Evolutionary conservation across 1,284 basidiomycete genomes (phyloP).

Genomic region (Cerrena zonata): DNA sequence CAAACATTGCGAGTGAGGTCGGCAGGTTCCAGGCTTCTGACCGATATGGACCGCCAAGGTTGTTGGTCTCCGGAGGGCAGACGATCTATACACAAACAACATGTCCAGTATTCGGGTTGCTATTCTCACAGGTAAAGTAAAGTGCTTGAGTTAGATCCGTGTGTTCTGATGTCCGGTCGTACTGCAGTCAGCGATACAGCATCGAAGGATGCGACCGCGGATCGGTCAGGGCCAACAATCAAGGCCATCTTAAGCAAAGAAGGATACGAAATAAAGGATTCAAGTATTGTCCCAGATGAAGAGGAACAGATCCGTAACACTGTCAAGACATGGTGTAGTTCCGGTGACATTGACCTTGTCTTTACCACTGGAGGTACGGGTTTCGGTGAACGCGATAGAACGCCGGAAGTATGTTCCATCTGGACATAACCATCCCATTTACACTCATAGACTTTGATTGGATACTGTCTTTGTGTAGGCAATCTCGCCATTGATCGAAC

Average conservation of each 20-base stretch:
- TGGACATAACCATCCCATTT: no score
- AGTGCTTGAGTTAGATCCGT: neutral
- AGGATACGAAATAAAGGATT: constrained; percentile 34
- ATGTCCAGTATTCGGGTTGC: constrained; percentile 25
- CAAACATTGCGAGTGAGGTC: no score
- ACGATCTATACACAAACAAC: constrained; percentile 1
- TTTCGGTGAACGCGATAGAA: constrained; percentile 72
- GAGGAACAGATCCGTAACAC: constrained; percentile 41
- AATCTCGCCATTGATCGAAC: constrained; percentile 63
- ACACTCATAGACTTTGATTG: constrained; percentile 1
- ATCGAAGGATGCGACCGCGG: constrained; percentile 42
- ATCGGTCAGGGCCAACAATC: constrained; percentile 64
- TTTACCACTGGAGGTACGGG: constrained; percentile 85
- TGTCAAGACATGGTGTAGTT: constrained; percentile 42
- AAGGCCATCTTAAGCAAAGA: constrained; percentile 39
- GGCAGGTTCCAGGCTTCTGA: no score
- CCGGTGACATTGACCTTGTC: constrained; percentile 57
- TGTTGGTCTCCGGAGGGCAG: neutral
- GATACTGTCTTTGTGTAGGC: constrained; percentile 41
- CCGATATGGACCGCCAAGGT: neutral
- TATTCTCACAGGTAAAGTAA: constrained; percentile 25
- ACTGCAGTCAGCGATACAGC: constrained; percentile 63
- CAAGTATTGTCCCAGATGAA: constrained; percentile 59
- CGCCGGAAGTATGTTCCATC: constrained; percentile 61
- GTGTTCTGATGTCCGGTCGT: neutral